Base-by-base conservation (phyloP, 1,284 basidiomycete genomes). In the Cryptococcus hybrid region DNA sequence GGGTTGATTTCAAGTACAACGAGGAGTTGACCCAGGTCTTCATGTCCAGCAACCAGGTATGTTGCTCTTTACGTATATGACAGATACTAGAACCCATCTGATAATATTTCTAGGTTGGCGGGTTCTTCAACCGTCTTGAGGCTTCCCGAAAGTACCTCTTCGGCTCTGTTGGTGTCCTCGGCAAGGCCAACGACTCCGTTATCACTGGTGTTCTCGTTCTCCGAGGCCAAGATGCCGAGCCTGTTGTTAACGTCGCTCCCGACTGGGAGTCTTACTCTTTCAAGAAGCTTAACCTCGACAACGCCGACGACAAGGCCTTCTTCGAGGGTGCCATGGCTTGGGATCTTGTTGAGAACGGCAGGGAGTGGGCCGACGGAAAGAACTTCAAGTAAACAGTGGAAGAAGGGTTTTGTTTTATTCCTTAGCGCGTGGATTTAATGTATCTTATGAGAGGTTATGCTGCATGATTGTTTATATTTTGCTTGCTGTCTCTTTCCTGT, bases 71-170 rank as follows among this genome's bases (percentile, higher is more conserved):
- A 24, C 3, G 40, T 12, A 47, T 46, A 47, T 24, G 34, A 46
- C 12, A 18, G 24, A 9, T 34, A 52, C 13, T 51, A 15, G 11
- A 13, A 40, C 30, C 38, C 35, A 40, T 9, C 13, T 52, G 51
- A 30, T 30, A n/a, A 15, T 11, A n/a, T 40, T 89, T 89, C 81
- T 88, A 88, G 80, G 88, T 97, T 73, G 85, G 85, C 60, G 95
- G 95, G 35, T 92, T 96, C 86, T 97, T 95, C 85, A 80, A 92
- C 82, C 92, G 95, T 65, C 86, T 98, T 13, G 93, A 96, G 82
- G 92, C 86, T 34, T 92, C 92, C 45, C 87, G 92, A 78, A 95
- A 96, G 79, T 92, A 93, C 84, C 85, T 95, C 67, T 96, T 97
- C 79, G 94, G 88, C 42, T 95, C 92, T 44, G 79, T 92, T 52